phyloP scores from a whole-genome alignment of 768 basidiomycete species.

The Holtermanniella nyarrowii region DNA sequence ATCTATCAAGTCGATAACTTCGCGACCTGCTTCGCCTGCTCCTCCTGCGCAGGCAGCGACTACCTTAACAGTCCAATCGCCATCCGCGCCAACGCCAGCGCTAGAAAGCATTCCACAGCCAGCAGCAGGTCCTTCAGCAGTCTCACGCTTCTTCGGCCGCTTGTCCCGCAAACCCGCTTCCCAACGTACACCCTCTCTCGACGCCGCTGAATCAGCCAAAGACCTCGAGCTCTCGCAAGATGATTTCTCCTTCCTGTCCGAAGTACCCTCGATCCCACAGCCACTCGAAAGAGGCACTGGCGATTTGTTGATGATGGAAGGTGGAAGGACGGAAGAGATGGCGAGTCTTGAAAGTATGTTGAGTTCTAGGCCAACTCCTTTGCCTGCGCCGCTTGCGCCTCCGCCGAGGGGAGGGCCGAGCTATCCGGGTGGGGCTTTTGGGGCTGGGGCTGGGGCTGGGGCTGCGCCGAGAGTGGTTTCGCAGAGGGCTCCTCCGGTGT shows the following conservation, averaged over 20 bases:
- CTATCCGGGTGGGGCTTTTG: constrained; percentile 1
- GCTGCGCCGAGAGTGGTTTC: constrained; percentile 21
- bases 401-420: constrained; percentile 15
- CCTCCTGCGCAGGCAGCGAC: not conserved
- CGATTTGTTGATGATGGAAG: constrained; percentile 44
- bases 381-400: constrained; percentile 31
- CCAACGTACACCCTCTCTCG: constrained; percentile 27
- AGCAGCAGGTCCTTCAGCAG: constrained; percentile 50
- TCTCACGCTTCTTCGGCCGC: constrained; percentile 70
- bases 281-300: constrained; percentile 41
- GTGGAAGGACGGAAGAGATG: constrained; percentile 17
- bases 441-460: constrained; percentile 1
- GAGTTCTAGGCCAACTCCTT: constrained; percentile 12
- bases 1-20: not conserved
- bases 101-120: not conserved
- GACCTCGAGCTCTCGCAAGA: constrained; percentile 64
- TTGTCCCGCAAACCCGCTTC: constrained; percentile 50
- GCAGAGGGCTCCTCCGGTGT: not conserved
- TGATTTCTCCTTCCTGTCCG: constrained; percentile 64
- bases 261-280: constrained; percentile 32
- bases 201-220: constrained; percentile 41
- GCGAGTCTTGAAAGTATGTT: constrained; percentile 31
- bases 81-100: constrained; percentile 1
- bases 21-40: constrained; percentile 5
- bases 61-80: not conserved